Conservation (phyloP, 257 asterid genomes). For the Linaria vulgaris region DNA sequence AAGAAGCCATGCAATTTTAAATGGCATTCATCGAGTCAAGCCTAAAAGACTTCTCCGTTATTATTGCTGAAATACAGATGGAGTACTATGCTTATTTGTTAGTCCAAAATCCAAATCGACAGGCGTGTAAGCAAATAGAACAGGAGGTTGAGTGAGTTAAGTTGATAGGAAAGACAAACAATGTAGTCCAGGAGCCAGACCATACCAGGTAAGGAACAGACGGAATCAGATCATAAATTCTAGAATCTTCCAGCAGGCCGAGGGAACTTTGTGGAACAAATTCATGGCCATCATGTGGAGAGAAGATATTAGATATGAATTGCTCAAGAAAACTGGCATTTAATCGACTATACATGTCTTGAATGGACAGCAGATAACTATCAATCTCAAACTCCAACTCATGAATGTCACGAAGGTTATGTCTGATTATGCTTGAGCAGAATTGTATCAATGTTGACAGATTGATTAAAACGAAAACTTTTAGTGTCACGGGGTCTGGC, state of each 20-base stretch:
- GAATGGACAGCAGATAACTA: slow-evolving; percentile 32
- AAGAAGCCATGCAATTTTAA: not conserved
- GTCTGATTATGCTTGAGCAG: slow-evolving; percentile 40
- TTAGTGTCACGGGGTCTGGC: slow-evolving; percentile 42
- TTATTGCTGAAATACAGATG: too few species aligned
- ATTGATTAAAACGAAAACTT: slow-evolving; percentile 58
- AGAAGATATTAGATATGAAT: slow-evolving; percentile 41
- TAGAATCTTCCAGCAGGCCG: slow-evolving; percentile 35
- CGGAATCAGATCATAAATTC: slow-evolving; percentile 38
- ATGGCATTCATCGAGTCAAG: not conserved
- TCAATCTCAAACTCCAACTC: slow-evolving; percentile 51
- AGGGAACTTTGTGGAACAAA: slow-evolving; percentile 31
- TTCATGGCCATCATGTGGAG: slow-evolving; percentile 40
- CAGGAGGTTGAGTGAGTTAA: too few species aligned
- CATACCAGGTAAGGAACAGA: slow-evolving; percentile 71
- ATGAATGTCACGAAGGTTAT: slow-evolving; percentile 31
- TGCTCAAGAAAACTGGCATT: slow-evolving; percentile 48
- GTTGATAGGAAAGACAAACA: too few species aligned
- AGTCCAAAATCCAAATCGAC: too few species aligned
- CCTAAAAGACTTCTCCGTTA: too few species aligned
- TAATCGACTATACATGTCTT: slow-evolving; percentile 38
- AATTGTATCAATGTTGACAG: slow-evolving; percentile 47
- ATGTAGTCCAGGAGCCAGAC: slow-evolving; percentile 11
- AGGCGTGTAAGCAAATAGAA: too few species aligned
- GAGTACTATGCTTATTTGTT: too few species aligned